phyloP scores from a whole-genome alignment of 306 rosid genomes.

The Cucumis hystrix region DNA sequence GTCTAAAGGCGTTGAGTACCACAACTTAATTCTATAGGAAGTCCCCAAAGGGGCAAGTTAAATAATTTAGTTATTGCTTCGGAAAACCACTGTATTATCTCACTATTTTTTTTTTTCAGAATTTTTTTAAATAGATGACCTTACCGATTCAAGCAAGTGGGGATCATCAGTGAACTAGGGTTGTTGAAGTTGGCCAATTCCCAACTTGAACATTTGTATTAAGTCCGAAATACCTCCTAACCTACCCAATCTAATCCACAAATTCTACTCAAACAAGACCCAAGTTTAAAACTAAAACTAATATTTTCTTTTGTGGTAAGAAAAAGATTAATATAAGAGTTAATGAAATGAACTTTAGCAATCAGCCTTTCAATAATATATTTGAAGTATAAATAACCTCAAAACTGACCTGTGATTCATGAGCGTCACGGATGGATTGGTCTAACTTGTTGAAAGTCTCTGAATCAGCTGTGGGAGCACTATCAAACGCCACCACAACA shows the following conservation, averaged over 20 bases:
- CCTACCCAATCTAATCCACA: background rate
- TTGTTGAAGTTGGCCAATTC: background rate
- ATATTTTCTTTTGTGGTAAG: too few relatives aligned
- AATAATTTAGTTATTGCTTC: background rate
- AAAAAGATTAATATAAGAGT: background rate
- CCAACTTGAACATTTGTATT: background rate
- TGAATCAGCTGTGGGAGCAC: slow-evolving; percentile 86
- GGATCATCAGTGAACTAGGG: background rate
- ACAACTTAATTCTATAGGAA: too few relatives aligned
- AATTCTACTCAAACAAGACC: background rate
- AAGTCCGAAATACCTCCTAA: background rate
- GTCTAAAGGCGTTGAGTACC: background rate
- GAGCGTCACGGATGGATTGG: slow-evolving; percentile 53
- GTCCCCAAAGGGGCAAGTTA: background rate
- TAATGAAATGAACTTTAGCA: background rate
- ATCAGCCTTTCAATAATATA: background rate
- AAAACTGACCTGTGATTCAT: slow-evolving; percentile 67
- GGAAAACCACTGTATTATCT: background rate
- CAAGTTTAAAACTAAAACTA: background rate
- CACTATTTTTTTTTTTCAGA: background rate
- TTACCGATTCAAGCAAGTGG: background rate
- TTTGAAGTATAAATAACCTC: slow-evolving; percentile 1
- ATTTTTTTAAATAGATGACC: background rate
- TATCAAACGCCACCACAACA: slow-evolving; percentile 75
- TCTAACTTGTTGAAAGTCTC: slow-evolving; percentile 62